Base-by-base conservation (phyloP, 371 early-diverging fungal species). In the Mycotypha africana region DNA sequence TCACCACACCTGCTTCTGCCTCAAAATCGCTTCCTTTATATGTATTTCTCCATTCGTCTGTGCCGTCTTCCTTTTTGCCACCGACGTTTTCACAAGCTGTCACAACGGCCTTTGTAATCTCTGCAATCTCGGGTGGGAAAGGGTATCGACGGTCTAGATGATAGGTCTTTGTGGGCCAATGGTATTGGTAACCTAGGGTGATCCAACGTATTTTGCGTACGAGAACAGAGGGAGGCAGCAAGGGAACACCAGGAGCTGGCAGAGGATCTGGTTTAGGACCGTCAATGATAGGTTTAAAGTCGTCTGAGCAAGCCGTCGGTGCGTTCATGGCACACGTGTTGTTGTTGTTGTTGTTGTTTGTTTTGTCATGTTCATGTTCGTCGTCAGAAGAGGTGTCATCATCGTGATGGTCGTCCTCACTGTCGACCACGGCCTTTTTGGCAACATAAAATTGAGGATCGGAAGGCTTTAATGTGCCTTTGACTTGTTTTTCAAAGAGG, bases 1-100 rank as follows among this genome's bases (percentile, higher is more conserved):
- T 98, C 25, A 97, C 59, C 2, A 98, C 88, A 10, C 97, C 98
- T 6, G 95, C 97, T 61, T 98, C 92, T 30, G 94, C 77, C 21
- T 58, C 59, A 55, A 78, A 95, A 34, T 76, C 58, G 0, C 62
- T 48, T 9, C 60, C 68, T 12, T 68, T 52, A 40, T 80, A 86
- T 22, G 53, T 46, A 38, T 74, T 73, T 14, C 51, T 41, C 42
- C 53, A 47, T 3, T 24, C 45, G 11, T 39, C 9, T 10, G 32
- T 43, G n/a, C n/a, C n/a, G 15, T 58, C 56, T 1, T 39, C 42
- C 20, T 52, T 50, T 2, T 42, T 38, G 31, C 56, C 52, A 4
- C 68, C 62, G 12, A 78, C 48, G n/a, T 65, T 62, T 35, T 79
- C 59, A n/a, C 77, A 59, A 0, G 74, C 70, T 35, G 60, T 70